These are phyloP conservation scores for Trypanosoma avium DNA, from an alignment of 208 protist species.

Conservation along the genomic window DNA sequence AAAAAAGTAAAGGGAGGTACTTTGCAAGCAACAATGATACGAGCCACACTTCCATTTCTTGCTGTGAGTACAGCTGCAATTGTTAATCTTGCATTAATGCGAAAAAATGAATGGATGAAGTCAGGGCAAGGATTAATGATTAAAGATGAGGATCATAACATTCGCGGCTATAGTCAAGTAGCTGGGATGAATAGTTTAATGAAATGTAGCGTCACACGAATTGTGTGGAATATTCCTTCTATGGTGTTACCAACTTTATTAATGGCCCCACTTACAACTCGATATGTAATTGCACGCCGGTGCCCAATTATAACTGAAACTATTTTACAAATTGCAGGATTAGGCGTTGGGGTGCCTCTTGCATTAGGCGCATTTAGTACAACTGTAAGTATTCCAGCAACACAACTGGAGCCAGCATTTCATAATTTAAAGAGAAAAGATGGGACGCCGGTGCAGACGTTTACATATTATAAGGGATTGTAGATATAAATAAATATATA, in stretches of 20 bases:
- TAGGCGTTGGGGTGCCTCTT: slow-evolving; percentile 67
- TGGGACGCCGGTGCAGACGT: slow-evolving; percentile 58
- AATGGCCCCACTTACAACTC: slow-evolving; percentile 61
- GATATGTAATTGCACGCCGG: slow-evolving; percentile 29
- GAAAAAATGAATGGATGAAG: slow-evolving; percentile 87
- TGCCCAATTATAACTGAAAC: slow-evolving; percentile 46
- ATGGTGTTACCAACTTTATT: slow-evolving; percentile 89
- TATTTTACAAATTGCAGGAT: slow-evolving; percentile 63
- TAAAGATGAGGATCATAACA: slow-evolving; percentile 79
- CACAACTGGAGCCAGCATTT: slow-evolving; percentile 59
- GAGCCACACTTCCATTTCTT: slow-evolving; percentile 80
- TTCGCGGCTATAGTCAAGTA: slow-evolving; percentile 63
- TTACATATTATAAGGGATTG: slow-evolving; percentile 87
- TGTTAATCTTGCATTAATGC: slow-evolving; percentile 90
- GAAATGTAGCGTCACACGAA: slow-evolving; percentile 78
- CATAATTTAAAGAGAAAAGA: slow-evolving; percentile 61
- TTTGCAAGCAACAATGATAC: slow-evolving; percentile 58
- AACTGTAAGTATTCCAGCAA: slow-evolving; percentile 48
- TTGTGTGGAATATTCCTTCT: slow-evolving; percentile 79
- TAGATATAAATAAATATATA: slow-evolving; percentile 24
- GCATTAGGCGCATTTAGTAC: slow-evolving; percentile 71
- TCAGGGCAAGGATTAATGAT: slow-evolving; percentile 76
- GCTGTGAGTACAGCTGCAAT: slow-evolving; percentile 78
- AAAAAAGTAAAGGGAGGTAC: slow-evolving; percentile 55
- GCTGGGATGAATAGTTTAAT: slow-evolving; percentile 78